phyloP scores from a whole-genome alignment of 2,329 filamentous ascomycete genomes.

The Calycina herbarum region DNA sequence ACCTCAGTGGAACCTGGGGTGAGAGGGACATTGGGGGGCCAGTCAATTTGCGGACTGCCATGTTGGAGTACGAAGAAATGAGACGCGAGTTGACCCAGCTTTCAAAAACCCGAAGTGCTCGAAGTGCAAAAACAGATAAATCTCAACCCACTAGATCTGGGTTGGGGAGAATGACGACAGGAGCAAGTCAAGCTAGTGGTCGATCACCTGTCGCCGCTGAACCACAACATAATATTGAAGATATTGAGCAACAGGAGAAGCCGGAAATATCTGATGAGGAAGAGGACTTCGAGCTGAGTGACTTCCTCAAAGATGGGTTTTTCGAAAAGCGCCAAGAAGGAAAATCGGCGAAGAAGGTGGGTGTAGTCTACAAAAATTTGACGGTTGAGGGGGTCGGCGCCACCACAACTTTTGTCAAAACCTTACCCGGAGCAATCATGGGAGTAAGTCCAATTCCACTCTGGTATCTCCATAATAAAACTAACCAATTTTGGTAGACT shows the following conservation, averaged over 20 bases:
- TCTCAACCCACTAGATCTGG: constrained; percentile 12
- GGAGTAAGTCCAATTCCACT: constrained; percentile 43
- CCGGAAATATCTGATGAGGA: constrained; percentile 47
- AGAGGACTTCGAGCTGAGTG: constrained; percentile 65
- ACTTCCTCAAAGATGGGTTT: constrained; percentile 73
- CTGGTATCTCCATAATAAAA: not conserved
- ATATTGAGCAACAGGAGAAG: constrained; percentile 26
- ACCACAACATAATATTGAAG: constrained; percentile 22
- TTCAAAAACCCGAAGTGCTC: constrained; percentile 42
- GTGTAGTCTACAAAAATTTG: constrained; percentile 74
- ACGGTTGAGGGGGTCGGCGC: constrained; percentile 71
- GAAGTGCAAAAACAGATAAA: constrained; percentile 19
- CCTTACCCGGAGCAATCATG: constrained; percentile 70
- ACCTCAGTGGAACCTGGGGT: constrained; percentile 58
- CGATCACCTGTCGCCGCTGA: constrained; percentile 25
- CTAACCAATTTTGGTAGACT: constrained; percentile 43
- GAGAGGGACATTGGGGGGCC: constrained; percentile 58
- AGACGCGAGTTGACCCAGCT: constrained; percentile 54
- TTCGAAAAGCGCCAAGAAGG: constrained; percentile 72
- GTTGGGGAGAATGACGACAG: constrained; percentile 15
- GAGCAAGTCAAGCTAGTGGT: constrained; percentile 17
- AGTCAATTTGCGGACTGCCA: constrained; percentile 52
- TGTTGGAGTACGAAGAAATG: constrained; percentile 60
- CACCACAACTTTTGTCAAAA: constrained; percentile 67
- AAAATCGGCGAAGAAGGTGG: constrained; percentile 71